These are phyloP conservation scores for Penicillium bialowiezense DNA, from an alignment of 495 filamentous ascomycete genomes.

Conservation along the genomic window DNA sequence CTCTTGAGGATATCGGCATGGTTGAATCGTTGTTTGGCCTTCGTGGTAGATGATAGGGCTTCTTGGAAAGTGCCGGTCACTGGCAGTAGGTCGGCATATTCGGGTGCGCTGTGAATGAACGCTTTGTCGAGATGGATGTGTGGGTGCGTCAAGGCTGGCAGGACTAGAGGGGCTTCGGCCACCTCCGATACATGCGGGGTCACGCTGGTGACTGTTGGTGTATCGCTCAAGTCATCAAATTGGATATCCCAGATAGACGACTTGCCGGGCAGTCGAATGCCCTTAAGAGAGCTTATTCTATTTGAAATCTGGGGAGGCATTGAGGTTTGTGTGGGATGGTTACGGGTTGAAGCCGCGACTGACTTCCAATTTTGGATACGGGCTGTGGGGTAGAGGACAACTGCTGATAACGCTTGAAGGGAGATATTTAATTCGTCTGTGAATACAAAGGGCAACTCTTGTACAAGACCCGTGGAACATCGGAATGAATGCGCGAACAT, in stretches of 20 bases:
- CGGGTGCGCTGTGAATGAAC: slow-evolving; percentile 58
- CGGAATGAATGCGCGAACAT: too few species aligned
- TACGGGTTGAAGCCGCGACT: too few species aligned
- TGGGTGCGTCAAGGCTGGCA: slow-evolving; percentile 66
- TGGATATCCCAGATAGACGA: slow-evolving; percentile 43
- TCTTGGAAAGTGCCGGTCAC: slow-evolving; percentile 61
- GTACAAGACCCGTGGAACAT: too few species aligned
- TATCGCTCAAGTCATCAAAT: slow-evolving; percentile 19
- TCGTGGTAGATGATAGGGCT: slow-evolving; percentile 58
- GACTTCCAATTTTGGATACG: not conserved
- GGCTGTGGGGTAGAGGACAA: not conserved
- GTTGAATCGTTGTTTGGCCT: slow-evolving; percentile 62
- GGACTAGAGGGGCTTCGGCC: slow-evolving; percentile 20
- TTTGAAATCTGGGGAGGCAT: slow-evolving; percentile 28
- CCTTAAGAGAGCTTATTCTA: slow-evolving; percentile 25
- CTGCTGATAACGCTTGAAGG: not conserved
- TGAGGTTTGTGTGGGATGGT: not conserved
- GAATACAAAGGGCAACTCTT: too few species aligned
- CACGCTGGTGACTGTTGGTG: slow-evolving; percentile 35
- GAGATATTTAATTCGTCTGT: not conserved
- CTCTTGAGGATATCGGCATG: slow-evolving; percentile 57
- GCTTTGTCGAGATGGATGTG: slow-evolving; percentile 78
- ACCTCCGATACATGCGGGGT: slow-evolving; percentile 20
- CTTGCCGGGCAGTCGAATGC: slow-evolving; percentile 37
- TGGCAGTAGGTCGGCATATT: slow-evolving; percentile 59